Base-by-base conservation (phyloP, 179 eudicot genomes). In the Dionaea muscipula region DNA sequence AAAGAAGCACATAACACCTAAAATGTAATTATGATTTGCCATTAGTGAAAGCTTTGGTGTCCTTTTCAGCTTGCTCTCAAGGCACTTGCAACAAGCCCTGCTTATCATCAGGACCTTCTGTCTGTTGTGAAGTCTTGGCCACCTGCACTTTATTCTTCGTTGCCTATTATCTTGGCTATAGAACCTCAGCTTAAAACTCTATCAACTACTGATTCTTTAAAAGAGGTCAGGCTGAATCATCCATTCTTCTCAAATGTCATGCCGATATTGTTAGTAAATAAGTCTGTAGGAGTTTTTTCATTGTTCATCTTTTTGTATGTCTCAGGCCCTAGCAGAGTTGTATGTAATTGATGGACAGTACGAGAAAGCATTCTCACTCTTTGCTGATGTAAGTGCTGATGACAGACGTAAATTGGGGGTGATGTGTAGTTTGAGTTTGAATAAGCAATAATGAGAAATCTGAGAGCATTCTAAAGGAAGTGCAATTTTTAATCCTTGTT, bases 41-140 rank as follows among this genome's bases (percentile, higher is more conserved):
- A 27, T 51, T 62, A 45, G 50, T 67, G 26, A 59, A 41, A 21
- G 15, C 38, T 47, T 61, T 20, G 0, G 33, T 49, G 8, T 36
- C 68, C 24, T 36, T 35, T 51, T 21, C 72, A 75, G 79, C 76
- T 71, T 58, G 79, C 73, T 21, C 81, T 83, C 47, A 95, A 80
- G 61, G 80, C 95, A 59, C 72, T 86, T 72, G 83, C 90, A 41
- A 79, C 85, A 67, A 83, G 64, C 70, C 81, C 95, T 45, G 60
- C 76, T n/a, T 84, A 80, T 74, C 97, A 90, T 72, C 80, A 90
- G 81, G 88, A 90, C 66, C 87, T 90, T 48, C 63, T 86, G 64
- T 73, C 87, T 53, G 85, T 73, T 54, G 82, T 90, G 57, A 90
- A 82, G 78, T 76, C 82, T 47, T 90, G 97, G 97, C 95, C 97